These are phyloP conservation scores for Microstegium vimineum DNA, from an alignment of 176 grass and related monocot species.

Conservation along the genomic window DNA sequence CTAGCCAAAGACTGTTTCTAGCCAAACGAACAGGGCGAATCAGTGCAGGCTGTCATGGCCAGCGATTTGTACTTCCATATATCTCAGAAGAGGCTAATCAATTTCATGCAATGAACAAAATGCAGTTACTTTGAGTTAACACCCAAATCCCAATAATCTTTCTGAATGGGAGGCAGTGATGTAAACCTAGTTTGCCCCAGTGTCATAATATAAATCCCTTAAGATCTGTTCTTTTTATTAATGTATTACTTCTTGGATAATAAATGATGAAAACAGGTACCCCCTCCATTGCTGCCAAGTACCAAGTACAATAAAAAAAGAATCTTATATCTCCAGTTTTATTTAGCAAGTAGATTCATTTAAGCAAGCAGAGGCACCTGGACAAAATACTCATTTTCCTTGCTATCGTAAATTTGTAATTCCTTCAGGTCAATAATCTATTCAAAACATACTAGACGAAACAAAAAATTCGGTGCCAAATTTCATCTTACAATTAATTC, in stretches of 20 bases:
- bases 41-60: too few species aligned
- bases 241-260: not conserved
- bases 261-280: not conserved
- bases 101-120: not conserved
- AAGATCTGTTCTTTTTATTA: not conserved
- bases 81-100: not conserved
- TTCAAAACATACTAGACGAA: not conserved
- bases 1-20: too few species aligned
- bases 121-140: not conserved
- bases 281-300: not conserved
- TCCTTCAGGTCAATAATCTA: not conserved
- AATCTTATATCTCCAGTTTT: not conserved
- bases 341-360: not conserved
- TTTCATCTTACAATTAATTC: not conserved
- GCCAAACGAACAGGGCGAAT: too few species aligned
- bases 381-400: not conserved
- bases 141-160: not conserved
- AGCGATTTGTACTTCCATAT: not conserved
- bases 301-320: not conserved
- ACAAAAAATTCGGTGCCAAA: not conserved
- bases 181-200: not conserved
- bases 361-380: not conserved
- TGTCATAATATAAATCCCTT: not conserved
- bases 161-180: not conserved
- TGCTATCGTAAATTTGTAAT: not conserved